Conservation (phyloP, 495 filamentous ascomycete species). For the Hypoxylon fragiforme region DNA sequence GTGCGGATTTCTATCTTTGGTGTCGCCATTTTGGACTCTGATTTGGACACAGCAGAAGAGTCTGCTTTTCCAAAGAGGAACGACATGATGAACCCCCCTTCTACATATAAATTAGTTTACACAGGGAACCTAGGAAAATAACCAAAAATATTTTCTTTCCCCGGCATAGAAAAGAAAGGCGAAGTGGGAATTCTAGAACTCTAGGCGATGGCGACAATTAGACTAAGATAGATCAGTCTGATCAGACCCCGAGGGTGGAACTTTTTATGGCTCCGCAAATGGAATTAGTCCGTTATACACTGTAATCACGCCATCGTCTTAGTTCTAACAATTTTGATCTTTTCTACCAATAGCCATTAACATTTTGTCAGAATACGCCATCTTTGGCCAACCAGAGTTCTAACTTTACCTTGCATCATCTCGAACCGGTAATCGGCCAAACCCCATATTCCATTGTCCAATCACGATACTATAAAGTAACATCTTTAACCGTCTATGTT, state of each 20-base stretch:
- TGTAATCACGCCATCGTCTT: constrained; percentile 40
- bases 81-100: constrained; percentile 34
- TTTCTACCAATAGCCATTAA: constrained; percentile 33
- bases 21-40: constrained; percentile 37
- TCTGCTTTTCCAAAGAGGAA: constrained; percentile 40
- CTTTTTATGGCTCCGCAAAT: constrained; percentile 32
- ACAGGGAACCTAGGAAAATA: constrained; percentile 19
- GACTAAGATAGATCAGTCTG: constrained; percentile 30
- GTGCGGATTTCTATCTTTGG: constrained; percentile 38
- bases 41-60: constrained; percentile 36
- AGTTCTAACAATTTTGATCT: constrained; percentile 10
- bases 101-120: constrained; percentile 24
- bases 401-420: constrained; percentile 32
- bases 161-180: constrained; percentile 26
- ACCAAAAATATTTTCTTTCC: constrained; percentile 13
- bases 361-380: constrained; percentile 40
- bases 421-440: constrained; percentile 32
- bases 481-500: constrained; percentile 17
- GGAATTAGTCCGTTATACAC: constrained; percentile 32
- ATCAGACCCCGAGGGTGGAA: constrained; percentile 29
- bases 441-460: constrained; percentile 28
- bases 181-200: constrained; percentile 27
- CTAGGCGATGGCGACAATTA: constrained; percentile 24
- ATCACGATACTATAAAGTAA: constrained; percentile 6
- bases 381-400: constrained; percentile 30